A percentile compares a stretch with the other conserved stretches of the same genome.
These are phyloP conservation scores for Penicillium tannophilum DNA, from an alignment of 495 filamentous ascomycete species.

Conservation along the genomic window DNA sequence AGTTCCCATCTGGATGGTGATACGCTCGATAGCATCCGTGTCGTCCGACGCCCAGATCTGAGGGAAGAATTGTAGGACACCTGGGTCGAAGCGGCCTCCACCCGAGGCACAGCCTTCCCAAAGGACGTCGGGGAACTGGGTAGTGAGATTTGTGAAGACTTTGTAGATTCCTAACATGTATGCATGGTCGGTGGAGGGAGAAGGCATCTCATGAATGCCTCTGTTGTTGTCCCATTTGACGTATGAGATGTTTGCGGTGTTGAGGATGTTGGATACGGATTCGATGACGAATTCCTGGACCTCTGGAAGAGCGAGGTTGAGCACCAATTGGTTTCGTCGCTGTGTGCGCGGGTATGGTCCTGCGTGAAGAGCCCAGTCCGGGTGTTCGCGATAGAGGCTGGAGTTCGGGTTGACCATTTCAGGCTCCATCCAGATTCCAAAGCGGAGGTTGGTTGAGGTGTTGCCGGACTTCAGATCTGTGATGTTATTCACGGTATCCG, in stretches of 20 bases:
- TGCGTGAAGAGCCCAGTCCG: conserved; percentile 57
- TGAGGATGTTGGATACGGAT: conserved; percentile 46
- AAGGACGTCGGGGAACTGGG: conserved; percentile 53
- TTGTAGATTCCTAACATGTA: conserved; percentile 59
- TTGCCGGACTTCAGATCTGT: conserved; percentile 44
- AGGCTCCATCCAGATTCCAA: conserved; percentile 60
- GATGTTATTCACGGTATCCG: conserved; percentile 43
- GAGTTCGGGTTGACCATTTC: conserved; percentile 62
- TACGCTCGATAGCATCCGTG: conserved; percentile 54
- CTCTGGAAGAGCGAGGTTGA: conserved; percentile 53
- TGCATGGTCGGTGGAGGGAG: conserved; percentile 47
- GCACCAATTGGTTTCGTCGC: conserved; percentile 52
- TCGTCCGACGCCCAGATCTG: conserved; percentile 61
- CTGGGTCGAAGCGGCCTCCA: conserved; percentile 57
- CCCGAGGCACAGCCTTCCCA: conserved; percentile 62
- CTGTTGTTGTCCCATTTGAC: conserved; percentile 64
- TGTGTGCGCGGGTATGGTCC: conserved; percentile 53
- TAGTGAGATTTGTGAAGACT: conserved; percentile 54
- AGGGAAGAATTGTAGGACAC: conserved; percentile 57
- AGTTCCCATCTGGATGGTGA: conserved; percentile 58
- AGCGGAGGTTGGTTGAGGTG: conserved; percentile 44
- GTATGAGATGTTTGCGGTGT: conserved; percentile 51
- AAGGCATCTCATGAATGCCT: conserved; percentile 53
- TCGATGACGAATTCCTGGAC: conserved; percentile 58
- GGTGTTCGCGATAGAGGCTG: conserved; percentile 53